phyloP scores from a whole-genome alignment of 129 eudicot species.

The Gnaphalium uliginosum region DNA sequence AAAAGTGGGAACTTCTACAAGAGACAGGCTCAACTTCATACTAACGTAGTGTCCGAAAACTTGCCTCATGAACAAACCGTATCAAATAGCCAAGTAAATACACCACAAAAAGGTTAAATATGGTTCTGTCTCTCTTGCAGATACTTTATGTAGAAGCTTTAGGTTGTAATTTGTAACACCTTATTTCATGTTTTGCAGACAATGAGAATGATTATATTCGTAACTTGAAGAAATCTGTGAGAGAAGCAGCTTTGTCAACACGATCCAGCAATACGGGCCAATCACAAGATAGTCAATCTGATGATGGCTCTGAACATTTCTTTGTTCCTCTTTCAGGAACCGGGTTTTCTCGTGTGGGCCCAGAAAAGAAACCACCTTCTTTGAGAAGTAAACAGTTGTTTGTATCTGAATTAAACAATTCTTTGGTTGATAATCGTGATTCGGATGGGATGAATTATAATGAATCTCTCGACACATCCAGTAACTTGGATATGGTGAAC shows the following conservation, averaged over 20 bases:
- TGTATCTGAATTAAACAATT: conserved; percentile 46
- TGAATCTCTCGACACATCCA: conserved; percentile 41
- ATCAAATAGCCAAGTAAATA: conserved; percentile 54
- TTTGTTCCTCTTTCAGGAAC: conserved; percentile 82
- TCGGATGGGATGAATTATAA: conserved; percentile 47
- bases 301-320: conserved; percentile 91
- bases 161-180: conserved; percentile 17
- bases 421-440: conserved; percentile 42
- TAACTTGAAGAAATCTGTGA: conserved; percentile 80
- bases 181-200: conserved; percentile 42
- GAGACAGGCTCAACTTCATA: conserved; percentile 48
- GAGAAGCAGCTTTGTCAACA: conserved; percentile 89
- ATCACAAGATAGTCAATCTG: conserved; percentile 77
- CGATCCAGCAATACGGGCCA: conserved; percentile 49
- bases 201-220: conserved; percentile 57
- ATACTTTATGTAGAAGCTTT: neutral
- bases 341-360: conserved; percentile 63
- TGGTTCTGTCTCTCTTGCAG: conserved; percentile 12
- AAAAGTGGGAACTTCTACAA: conserved; percentile 72
- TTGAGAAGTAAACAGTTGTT: conserved; percentile 56
- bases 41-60: conserved; percentile 49
- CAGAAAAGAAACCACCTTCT: conserved; percentile 47
- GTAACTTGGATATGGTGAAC: conserved; percentile 51
- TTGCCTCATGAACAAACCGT: conserved; percentile 44
- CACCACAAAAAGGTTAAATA: conserved; percentile 63